Conservation (phyloP, 108 stramenopile species). For the Skeletonema grethae region DNA sequence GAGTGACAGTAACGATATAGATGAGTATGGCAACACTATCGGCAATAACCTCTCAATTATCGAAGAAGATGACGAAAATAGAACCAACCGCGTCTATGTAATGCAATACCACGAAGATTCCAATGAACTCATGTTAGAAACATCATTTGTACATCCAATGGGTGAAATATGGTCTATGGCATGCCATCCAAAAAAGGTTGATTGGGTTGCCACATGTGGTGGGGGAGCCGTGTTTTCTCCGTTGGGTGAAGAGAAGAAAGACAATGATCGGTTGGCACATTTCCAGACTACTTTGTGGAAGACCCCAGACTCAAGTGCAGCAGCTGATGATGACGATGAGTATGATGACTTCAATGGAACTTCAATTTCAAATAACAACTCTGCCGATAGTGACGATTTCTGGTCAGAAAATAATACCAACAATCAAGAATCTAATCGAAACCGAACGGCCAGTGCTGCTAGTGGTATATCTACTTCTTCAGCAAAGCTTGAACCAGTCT, state of each 20-base stretch:
- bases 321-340: conserved; percentile 15
- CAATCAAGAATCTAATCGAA: conserved; percentile 7
- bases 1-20: conserved; percentile 3
- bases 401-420: conserved; percentile 13
- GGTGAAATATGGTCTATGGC: conserved; percentile 51
- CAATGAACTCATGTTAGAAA: conserved; percentile 37
- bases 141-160: conserved; percentile 36
- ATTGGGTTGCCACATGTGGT: conserved; percentile 49
- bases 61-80: conserved; percentile 28
- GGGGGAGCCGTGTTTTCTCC: conserved; percentile 27
- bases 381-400: conserved; percentile 2
- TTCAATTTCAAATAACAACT: not conserved
- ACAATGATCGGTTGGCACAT: conserved; percentile 15
- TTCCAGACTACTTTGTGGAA: conserved; percentile 45
- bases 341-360: conserved; percentile 19
- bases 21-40: not conserved
- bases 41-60: not conserved
- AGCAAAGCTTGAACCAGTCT: conserved; percentile 22
- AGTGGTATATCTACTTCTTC: conserved; percentile 4
- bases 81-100: conserved; percentile 37
- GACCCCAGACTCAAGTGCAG: conserved; percentile 19
- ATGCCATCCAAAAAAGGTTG: conserved; percentile 29
- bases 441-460: conserved; percentile 5
- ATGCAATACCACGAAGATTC: conserved; percentile 51
- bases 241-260: not conserved